Percentiles rank a stretch among this genome's conserved stretches.
These are phyloP conservation scores for Fusarium sp. DNA, from an alignment of 2,329 filamentous ascomycete species.

Conservation along the genomic window DNA sequence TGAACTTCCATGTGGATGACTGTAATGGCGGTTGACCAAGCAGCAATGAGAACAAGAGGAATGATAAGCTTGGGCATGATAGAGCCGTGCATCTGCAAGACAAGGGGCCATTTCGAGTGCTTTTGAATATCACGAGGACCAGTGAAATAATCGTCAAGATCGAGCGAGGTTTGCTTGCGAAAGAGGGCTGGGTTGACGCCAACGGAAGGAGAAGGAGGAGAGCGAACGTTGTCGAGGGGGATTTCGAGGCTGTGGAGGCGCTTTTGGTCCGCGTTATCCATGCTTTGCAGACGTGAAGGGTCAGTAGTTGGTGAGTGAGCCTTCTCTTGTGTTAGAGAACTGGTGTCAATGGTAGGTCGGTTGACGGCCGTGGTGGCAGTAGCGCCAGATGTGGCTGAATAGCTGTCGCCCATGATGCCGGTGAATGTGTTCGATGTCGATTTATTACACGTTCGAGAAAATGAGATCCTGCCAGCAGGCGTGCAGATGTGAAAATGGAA, in stretches of 20 bases:
- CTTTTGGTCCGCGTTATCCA: constrained; percentile 30
- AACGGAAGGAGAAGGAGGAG: constrained; percentile 50
- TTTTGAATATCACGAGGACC: constrained; percentile 77
- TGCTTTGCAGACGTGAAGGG: constrained; percentile 30
- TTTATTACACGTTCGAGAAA: constrained; percentile 1
- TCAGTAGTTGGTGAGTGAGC: constrained; percentile 15
- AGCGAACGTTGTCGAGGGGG: constrained; percentile 49
- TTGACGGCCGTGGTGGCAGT: constrained; percentile 35
- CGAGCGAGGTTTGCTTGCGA: constrained; percentile 56
- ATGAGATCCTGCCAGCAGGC: constrained; percentile 47
- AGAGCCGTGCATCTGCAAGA: constrained; percentile 81
- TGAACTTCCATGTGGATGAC: constrained; percentile 59
- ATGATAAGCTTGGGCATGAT: constrained; percentile 81
- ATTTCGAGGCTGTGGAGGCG: constrained; percentile 48
- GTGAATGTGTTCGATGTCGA: constrained; percentile 7
- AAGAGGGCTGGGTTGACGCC: constrained; percentile 50
- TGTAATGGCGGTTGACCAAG: constrained; percentile 76
- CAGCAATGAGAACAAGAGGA: constrained; percentile 71
- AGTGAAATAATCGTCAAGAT: constrained; percentile 72
- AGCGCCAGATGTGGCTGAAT: constrained; percentile 35
- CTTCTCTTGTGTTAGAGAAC: constrained; percentile 7
- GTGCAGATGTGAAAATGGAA: neutral
- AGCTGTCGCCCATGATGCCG: constrained; percentile 43
- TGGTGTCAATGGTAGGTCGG: constrained; percentile 38
- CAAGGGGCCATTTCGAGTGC: constrained; percentile 82